These are phyloP conservation scores for Nemophila menziesii DNA, from an alignment of 257 asterid species.

Conservation along the genomic window DNA sequence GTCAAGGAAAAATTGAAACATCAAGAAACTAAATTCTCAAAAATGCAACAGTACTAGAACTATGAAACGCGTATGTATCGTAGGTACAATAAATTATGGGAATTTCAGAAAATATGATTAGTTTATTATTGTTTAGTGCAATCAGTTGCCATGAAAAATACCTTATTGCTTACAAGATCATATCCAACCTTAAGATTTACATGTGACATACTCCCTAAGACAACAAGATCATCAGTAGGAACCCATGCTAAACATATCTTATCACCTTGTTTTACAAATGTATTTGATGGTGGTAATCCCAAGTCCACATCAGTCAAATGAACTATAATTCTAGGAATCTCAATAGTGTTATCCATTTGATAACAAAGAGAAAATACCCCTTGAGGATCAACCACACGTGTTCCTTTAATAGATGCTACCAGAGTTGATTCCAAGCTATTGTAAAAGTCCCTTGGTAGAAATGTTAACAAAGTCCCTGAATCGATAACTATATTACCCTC, in stretches of 20 bases:
- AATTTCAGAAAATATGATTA: too few relatives aligned
- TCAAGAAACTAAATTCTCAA: too few relatives aligned
- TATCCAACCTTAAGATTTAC: slow-evolving; percentile 33
- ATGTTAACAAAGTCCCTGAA: slow-evolving; percentile 48
- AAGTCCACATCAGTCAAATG: slow-evolving; percentile 45
- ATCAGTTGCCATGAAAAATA: slow-evolving; percentile 29
- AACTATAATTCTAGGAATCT: slow-evolving; percentile 16
- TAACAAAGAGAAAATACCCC: slow-evolving; percentile 27
- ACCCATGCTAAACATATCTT: slow-evolving; percentile 25
- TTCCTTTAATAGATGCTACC: slow-evolving; percentile 4
- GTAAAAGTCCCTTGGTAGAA: slow-evolving; percentile 23
- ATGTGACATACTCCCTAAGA: slow-evolving; percentile 41
- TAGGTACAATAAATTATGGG: too few relatives aligned
- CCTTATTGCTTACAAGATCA: slow-evolving; percentile 26
- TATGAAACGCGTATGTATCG: too few relatives aligned
- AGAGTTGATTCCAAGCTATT: slow-evolving; percentile 11
- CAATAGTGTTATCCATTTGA: background rate
- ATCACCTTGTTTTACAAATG: slow-evolving; percentile 28
- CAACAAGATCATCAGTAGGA: slow-evolving; percentile 16
- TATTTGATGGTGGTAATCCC: slow-evolving; percentile 14
- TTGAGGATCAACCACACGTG: slow-evolving; percentile 4
- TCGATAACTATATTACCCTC: slow-evolving; percentile 46
- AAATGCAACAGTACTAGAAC: too few relatives aligned
- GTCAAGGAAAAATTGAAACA: too few relatives aligned
- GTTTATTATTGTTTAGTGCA: slow-evolving; percentile 19